These are phyloP conservation scores for Lipomyces anomalus DNA, from an alignment of 805 yeast species.

Conservation along the genomic window DNA sequence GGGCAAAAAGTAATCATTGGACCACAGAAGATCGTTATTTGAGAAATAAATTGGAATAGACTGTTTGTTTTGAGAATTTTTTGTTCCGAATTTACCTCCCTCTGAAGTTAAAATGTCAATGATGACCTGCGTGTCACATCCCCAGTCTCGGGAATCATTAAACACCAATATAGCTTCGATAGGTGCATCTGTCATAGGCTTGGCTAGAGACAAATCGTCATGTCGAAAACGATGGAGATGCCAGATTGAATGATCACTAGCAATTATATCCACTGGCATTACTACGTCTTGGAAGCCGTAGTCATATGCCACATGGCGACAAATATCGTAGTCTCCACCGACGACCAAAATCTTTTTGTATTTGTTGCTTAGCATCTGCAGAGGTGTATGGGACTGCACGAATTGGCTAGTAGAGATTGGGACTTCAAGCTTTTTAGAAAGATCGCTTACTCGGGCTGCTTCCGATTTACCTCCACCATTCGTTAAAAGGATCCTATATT, in stretches of 20 bases:
- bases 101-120: slow-evolving; percentile 63
- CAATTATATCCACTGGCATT: slow-evolving; percentile 66
- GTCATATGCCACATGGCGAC: slow-evolving; percentile 62
- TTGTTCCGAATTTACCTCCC: slow-evolving; percentile 60
- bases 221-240: slow-evolving; percentile 58
- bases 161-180: slow-evolving; percentile 77
- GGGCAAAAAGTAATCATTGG: slow-evolving; percentile 70
- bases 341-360: slow-evolving; percentile 66
- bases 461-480: slow-evolving; percentile 87
- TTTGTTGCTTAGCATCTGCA: slow-evolving; percentile 49
- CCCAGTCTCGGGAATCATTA: slow-evolving; percentile 86
- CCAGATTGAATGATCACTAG: slow-evolving; percentile 49
- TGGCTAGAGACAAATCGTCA: slow-evolving; percentile 41
- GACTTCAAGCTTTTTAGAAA: slow-evolving; percentile 44
- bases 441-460: slow-evolving; percentile 47
- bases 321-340: slow-evolving; percentile 70
- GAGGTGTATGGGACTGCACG: slow-evolving; percentile 85
- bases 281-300: slow-evolving; percentile 74
- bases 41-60: slow-evolving; percentile 18
- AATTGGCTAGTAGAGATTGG: slow-evolving; percentile 55
- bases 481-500: slow-evolving; percentile 71
- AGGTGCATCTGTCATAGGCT: slow-evolving; percentile 33
- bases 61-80: slow-evolving; percentile 32
- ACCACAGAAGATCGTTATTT: slow-evolving; percentile 74
- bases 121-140: slow-evolving; percentile 74